Evolutionary conservation across 139 green algal species (phyloP).

Genomic region (Closterium sp.): DNA sequence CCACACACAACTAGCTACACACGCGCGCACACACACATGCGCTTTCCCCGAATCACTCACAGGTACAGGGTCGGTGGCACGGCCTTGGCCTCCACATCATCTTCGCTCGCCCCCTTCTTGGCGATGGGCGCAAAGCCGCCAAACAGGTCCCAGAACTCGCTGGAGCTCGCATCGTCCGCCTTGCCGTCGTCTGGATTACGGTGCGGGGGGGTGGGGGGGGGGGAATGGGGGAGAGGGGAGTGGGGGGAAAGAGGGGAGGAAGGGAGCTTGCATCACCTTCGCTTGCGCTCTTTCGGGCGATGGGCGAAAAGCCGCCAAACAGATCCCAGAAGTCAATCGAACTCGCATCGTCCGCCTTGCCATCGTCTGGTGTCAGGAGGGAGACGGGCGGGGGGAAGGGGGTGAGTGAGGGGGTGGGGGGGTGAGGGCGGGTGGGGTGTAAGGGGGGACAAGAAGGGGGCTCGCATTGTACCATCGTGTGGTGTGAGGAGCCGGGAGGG

Average conservation of each 20-base stretch:
- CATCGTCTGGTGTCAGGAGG: slow-evolving; percentile 25
- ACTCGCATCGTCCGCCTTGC: slow-evolving; percentile 21
- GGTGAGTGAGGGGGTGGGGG: no score
- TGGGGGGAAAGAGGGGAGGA: no score
- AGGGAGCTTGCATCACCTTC: slow-evolving; percentile 27
- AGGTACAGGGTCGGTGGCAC: background rate
- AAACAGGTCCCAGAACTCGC: slow-evolving; percentile 41
- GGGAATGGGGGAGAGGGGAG: no score
- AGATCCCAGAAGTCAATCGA: slow-evolving; percentile 33
- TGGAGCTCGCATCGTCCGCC: slow-evolving; percentile 14
- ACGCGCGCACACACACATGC: background rate
- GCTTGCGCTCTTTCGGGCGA: slow-evolving; percentile 21
- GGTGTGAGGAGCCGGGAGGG: no score
- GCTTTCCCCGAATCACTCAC: no score
- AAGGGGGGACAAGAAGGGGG: no score
- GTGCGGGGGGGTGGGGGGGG: no score
- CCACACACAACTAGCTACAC: background rate
- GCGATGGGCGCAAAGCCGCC: background rate
- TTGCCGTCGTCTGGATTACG: slow-evolving; percentile 38
- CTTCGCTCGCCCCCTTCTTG: background rate
- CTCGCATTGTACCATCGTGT: no score
- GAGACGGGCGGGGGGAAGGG: no score
- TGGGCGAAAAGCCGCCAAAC: slow-evolving; percentile 41
- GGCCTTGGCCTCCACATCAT: background rate
- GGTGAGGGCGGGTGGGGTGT: background rate